These are phyloP conservation scores for Neocucurbitaria cava DNA, from an alignment of 2,329 filamentous ascomycete genomes.

Conservation along the genomic window DNA sequence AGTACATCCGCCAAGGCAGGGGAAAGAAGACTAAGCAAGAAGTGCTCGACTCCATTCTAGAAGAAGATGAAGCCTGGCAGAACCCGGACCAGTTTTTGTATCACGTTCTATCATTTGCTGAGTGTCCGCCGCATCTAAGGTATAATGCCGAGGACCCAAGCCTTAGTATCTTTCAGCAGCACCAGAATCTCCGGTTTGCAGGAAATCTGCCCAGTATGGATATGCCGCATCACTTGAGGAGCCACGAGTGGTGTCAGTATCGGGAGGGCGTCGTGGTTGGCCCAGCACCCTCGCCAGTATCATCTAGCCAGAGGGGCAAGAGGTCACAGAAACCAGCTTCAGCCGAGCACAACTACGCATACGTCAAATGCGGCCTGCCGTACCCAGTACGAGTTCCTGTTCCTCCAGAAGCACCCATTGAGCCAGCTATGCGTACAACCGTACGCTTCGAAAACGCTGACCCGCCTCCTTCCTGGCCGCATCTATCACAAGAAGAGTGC, in stretches of 20 bases:
- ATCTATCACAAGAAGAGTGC: constrained; percentile 27
- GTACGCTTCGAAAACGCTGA: constrained; percentile 65
- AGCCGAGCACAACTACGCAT: constrained; percentile 34
- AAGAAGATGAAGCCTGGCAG: constrained; percentile 62
- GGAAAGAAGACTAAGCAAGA: constrained; percentile 57
- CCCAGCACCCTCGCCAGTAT: constrained; percentile 14
- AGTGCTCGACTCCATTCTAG: constrained; percentile 40
- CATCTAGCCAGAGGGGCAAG: constrained; percentile 47
- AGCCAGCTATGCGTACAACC: constrained; percentile 75
- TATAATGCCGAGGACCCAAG: constrained; percentile 50
- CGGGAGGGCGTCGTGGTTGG: constrained; percentile 75
- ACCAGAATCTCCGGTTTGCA: constrained; percentile 77
- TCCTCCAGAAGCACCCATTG: constrained; percentile 57
- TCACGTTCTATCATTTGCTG: constrained; percentile 81
- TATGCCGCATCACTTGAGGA: constrained; percentile 82
- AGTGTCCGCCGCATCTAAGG: constrained; percentile 79
- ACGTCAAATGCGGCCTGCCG: constrained; percentile 60
- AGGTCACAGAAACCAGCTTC: constrained; percentile 49
- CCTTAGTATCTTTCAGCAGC: constrained; percentile 75
- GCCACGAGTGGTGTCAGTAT: constrained; percentile 79
- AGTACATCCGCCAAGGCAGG: constrained; percentile 26
- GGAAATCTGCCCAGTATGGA: constrained; percentile 79
- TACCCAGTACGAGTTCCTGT: constrained; percentile 61
- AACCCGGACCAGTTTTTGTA: constrained; percentile 82
- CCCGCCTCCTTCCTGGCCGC: constrained; percentile 44